phyloP scores from a whole-genome alignment of 495 filamentous ascomycete species.

The Lophium mytilinum region DNA sequence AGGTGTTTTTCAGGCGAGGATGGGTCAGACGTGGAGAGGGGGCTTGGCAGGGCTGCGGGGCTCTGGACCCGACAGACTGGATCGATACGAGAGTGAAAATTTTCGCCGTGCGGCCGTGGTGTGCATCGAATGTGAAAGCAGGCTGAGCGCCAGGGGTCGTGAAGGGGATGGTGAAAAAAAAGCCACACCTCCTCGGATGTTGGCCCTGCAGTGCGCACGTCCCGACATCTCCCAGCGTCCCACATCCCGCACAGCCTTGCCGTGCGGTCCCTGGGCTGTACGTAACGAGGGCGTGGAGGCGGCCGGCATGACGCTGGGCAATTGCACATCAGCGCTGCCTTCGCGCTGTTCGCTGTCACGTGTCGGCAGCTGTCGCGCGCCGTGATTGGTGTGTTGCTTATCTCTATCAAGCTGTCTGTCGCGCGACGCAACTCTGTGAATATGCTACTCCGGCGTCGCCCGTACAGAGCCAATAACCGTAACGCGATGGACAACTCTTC shows the following conservation, averaged over 20 bases:
- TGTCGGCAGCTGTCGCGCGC: neutral
- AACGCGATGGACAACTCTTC: neutral
- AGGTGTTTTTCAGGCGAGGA: conserved; percentile 1
- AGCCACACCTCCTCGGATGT: conserved; percentile 14
- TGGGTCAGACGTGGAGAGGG: conserved; percentile 2
- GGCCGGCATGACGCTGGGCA: conserved; percentile 19
- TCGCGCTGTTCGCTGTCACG: conserved; percentile 2
- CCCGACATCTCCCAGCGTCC: neutral
- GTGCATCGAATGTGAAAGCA: no score
- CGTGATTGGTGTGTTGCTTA: conserved; percentile 16
- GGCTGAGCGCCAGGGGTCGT: no score
- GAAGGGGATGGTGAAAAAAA: conserved; percentile 1
- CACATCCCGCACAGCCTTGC: conserved; percentile 2
- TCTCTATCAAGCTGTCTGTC: conserved; percentile 1
- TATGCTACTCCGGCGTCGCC: neutral
- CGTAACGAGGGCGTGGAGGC: neutral
- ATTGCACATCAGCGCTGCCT: conserved; percentile 9
- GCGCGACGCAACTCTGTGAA: conserved; percentile 18
- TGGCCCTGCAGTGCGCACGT: neutral
- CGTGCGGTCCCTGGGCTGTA: neutral
- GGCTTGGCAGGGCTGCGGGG: conserved; percentile 15
- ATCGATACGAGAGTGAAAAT: neutral
- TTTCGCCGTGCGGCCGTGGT: neutral
- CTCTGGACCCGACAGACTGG: neutral
- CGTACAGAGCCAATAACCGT: neutral